Percentiles rank a stretch among this genome's conserved stretches.
Conservation (phyloP, 441 rosid genomes). For the Croton setiger region DNA sequence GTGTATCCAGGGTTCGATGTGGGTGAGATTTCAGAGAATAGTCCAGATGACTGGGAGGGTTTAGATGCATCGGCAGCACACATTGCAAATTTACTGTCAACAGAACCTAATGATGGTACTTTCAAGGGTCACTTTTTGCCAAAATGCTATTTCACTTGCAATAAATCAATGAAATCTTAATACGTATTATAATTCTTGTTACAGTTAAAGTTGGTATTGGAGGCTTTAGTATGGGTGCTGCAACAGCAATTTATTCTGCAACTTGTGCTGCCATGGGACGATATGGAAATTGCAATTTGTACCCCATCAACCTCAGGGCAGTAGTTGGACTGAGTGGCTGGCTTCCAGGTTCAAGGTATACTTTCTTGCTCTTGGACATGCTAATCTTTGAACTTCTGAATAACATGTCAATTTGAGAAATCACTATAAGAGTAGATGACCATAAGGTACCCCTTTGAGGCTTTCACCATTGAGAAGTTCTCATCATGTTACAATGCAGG, state of each 20-base stretch:
- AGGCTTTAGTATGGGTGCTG: constrained; percentile 99
- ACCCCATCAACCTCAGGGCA: constrained; percentile 61
- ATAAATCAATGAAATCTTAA: background rate
- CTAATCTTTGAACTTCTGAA: background rate
- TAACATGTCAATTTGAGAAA: background rate
- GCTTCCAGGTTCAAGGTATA: constrained; percentile 90
- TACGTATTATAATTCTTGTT: background rate
- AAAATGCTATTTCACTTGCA: background rate
- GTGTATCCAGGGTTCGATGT: constrained; percentile 78
- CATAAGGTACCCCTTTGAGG: background rate
- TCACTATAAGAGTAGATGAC: background rate
- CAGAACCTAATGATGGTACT: constrained; percentile 89
- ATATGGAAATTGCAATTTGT: constrained; percentile 61
- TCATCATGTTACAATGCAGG: constrained; percentile 34
- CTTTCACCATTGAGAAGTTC: too few relatives aligned
- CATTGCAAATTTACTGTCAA: constrained; percentile 73
- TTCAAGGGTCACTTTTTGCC: constrained; percentile 9
- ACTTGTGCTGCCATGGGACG: constrained; percentile 67
- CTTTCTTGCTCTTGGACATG: constrained; percentile 4
- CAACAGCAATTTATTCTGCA: constrained; percentile 80
- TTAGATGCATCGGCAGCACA: constrained; percentile 92
- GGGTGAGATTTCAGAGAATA: constrained; percentile 68
- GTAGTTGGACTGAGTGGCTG: constrained; percentile 86
- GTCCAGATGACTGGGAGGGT: constrained; percentile 78
- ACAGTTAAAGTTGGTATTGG: constrained; percentile 94